Percentiles rank a stretch among this genome's conserved stretches.
Conservation (phyloP, 495 filamentous ascomycete genomes). For the Podospora pseudoanserina region DNA sequence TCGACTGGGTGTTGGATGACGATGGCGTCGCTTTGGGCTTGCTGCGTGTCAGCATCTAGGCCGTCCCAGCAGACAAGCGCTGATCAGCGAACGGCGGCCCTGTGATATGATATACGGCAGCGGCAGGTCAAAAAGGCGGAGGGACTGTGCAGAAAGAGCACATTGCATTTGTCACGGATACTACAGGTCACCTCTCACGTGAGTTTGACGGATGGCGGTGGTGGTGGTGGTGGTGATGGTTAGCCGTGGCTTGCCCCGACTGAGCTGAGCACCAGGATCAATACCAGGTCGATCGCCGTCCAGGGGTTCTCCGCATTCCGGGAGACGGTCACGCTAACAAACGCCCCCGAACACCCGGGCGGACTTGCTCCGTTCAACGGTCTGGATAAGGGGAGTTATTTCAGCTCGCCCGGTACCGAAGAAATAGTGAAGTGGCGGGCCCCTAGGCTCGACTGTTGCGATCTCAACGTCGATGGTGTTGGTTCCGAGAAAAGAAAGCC, state of each 20-base stretch:
- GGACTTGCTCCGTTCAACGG: not conserved
- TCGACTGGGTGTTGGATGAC: constrained; percentile 1
- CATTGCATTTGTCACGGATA: not conserved
- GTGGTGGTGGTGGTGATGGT: not conserved
- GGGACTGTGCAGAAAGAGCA: constrained; percentile 4
- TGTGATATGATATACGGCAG: not conserved
- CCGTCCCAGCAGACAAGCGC: not conserved
- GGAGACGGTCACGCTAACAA: not conserved
- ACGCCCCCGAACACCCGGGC: not conserved
- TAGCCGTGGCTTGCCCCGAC: not conserved
- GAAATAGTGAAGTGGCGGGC: not conserved
- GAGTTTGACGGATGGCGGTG: too few species aligned
- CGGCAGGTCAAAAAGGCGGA: constrained; percentile 4
- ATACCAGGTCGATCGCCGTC: not conserved
- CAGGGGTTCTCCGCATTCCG: constrained; percentile 6
- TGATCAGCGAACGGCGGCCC: not conserved
- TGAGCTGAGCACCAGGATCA: not conserved
- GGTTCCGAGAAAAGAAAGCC: not conserved
- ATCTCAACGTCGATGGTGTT: not conserved
- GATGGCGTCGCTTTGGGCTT: constrained; percentile 1
- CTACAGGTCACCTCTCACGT: not conserved
- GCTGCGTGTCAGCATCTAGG: constrained; percentile 14
- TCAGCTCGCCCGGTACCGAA: not conserved
- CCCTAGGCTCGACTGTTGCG: not conserved
- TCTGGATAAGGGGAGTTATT: not conserved